Evolutionary conservation across 225 moss, liverwort and hornwort genomes (phyloP).

Genomic region (Thuidium tamariscinum): DNA sequence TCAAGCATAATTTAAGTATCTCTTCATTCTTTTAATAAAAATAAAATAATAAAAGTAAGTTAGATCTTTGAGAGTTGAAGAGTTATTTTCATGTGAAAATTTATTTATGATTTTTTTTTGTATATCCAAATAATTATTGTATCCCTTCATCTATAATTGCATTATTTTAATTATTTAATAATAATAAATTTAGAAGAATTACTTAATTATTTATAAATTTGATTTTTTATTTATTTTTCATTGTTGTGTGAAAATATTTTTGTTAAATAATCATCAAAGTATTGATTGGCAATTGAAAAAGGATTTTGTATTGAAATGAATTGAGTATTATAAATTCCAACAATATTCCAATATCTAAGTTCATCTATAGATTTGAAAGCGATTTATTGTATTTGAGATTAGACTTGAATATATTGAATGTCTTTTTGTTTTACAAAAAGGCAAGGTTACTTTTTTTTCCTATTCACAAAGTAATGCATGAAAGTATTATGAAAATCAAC

Average conservation of each 20-base stretch:
- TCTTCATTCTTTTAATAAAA: background rate
- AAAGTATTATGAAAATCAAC: background rate
- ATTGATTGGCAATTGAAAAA: background rate
- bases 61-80: background rate
- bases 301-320: background rate
- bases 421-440: background rate
- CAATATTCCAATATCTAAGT: background rate
- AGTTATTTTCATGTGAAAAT: background rate
- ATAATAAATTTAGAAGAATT: background rate
- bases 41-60: background rate
- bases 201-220: too few species aligned
- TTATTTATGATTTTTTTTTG: too few species aligned
- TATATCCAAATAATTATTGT: background rate
- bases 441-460: accelerated
- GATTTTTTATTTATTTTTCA: too few species aligned
- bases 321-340: background rate
- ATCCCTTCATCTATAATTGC: accelerated
- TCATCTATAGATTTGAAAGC: background rate
- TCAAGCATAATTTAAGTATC: background rate
- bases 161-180: background rate
- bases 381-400: background rate
- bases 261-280: background rate
- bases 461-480: background rate
- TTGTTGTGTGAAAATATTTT: background rate
- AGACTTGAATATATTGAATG: background rate